Base-by-base conservation (phyloP, 495 filamentous ascomycete species). In the Aspergillus egyptiacus region DNA sequence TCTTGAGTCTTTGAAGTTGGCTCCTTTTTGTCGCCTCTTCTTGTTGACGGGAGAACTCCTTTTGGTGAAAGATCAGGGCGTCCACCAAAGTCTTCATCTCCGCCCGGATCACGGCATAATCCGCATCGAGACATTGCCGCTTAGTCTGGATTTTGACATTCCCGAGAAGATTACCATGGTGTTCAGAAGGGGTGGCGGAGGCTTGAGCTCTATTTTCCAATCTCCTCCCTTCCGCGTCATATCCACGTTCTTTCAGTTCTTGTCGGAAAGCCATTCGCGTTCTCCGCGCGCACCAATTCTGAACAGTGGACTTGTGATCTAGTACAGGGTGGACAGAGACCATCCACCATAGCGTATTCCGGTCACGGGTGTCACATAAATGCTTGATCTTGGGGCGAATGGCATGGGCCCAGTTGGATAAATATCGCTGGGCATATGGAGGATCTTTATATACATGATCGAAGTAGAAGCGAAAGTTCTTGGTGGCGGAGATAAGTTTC, bases 161-260 rank as follows among this genome's bases (percentile, higher is more conserved):
- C 6, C 69, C 68, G 13, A 28, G 56, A 18, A 72, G 14, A 17
- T 51, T 28, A 10, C 28, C 34, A 8, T 6, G 1, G n/a, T 45
- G n/a, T 5, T 17, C 32, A 27, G 38, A 35, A 34, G 17, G 22
- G 11, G 36, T 15, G 14, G n/a, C 10, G 18, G 32, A 11, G 8
- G 7, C 22, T 27, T 31, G n/a, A n/a, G 28, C 6, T 3, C 41
- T 31, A 2, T 33, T 25, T 19, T 13, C 8, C 10, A 70, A 45
- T 2, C 52, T 54, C 23, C 54, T 70, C 15, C 85, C 85, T 18
- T 74, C 52, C n/a, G 54, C 41, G 57, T 80, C 75, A 53, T 75
- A 82, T 1, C 83, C 83, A 39, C 63, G 70, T 25, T 61, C 70
- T 48, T 63, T 71, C 53, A 90, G 64, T 14, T 75, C 77, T 38